Conservation (phyloP, 257 asterid genomes). For the Pogostemon cablin region DNA sequence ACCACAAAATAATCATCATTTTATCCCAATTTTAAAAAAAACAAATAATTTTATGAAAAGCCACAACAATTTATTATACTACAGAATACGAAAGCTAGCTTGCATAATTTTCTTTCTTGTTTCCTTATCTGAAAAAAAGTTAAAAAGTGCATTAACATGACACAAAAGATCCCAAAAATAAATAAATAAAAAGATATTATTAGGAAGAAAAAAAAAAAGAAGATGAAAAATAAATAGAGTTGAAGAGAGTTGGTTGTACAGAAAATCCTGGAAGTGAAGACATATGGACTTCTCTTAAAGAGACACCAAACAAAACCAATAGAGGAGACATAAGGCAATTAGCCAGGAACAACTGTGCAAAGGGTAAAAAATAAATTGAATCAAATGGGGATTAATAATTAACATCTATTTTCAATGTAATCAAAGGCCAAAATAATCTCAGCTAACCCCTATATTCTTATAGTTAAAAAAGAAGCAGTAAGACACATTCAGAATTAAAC, state of each 20-base stretch:
- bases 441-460: slow-evolving; percentile 21
- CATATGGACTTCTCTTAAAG: too few species aligned
- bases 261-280: slow-evolving; percentile 35
- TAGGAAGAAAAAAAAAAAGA: neutral
- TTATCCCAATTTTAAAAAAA: too few species aligned
- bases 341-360: too few species aligned
- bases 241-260: slow-evolving; percentile 34
- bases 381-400: too few species aligned
- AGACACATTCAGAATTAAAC: slow-evolving; percentile 29
- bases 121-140: slow-evolving; percentile 2
- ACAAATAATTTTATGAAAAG: neutral
- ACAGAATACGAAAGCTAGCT: neutral
- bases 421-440: slow-evolving; percentile 4
- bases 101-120: neutral
- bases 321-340: too few species aligned
- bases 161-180: slow-evolving; percentile 13
- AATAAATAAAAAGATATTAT: neutral
- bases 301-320: too few species aligned
- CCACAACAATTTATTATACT: neutral
- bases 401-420: neutral
- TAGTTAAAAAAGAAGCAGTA: slow-evolving; percentile 1
- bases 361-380: too few species aligned
- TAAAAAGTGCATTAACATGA: slow-evolving; percentile 16
- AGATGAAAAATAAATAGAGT: neutral
- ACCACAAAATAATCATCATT: too few species aligned